A percentile compares a stretch with the other conserved stretches of the same genome.
These are phyloP conservation scores for Nitzschia sp. DNA, from an alignment of 108 stramenopile species.

Conservation along the genomic window DNA sequence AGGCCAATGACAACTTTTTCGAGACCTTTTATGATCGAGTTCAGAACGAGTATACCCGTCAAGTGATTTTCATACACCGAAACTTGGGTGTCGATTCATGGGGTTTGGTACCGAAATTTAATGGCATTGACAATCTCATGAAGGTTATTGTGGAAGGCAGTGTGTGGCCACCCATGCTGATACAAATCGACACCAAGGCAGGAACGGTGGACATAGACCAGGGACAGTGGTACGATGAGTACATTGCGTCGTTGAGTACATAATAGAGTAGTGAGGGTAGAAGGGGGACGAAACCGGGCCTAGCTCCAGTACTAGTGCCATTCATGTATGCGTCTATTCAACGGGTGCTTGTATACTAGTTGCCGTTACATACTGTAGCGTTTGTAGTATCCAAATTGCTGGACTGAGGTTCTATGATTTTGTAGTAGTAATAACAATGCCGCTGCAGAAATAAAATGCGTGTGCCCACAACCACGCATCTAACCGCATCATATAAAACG, in stretches of 20 bases:
- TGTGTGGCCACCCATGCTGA: slow-evolving; percentile 45
- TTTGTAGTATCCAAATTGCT: too few species aligned
- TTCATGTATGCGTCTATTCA: too few species aligned
- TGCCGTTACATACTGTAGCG: too few species aligned
- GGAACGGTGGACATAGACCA: slow-evolving; percentile 34
- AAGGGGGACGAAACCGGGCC: too few species aligned
- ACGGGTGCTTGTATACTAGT: too few species aligned
- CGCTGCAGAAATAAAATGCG: too few species aligned
- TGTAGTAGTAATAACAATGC: too few species aligned
- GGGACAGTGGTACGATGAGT: slow-evolving; percentile 39
- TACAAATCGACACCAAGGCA: slow-evolving; percentile 25
- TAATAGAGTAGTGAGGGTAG: not conserved
- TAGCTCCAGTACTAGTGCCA: too few species aligned
- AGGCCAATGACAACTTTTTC: slow-evolving; percentile 35
- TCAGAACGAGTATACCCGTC: not conserved
- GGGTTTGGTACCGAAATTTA: slow-evolving; percentile 13
- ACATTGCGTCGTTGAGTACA: slow-evolving; percentile 1
- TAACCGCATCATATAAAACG: too few species aligned
- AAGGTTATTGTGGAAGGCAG: slow-evolving; percentile 39
- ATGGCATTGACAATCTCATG: slow-evolving; percentile 30
- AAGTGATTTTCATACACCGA: slow-evolving; percentile 39
- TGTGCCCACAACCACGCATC: too few species aligned
- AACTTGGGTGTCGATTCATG: slow-evolving; percentile 34
- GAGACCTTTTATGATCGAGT: slow-evolving; percentile 28
- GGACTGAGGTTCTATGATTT: too few species aligned